These are phyloP conservation scores for Colletotrichum tropicicola DNA, from an alignment of 2,329 filamentous ascomycete species.

Conservation along the genomic window DNA sequence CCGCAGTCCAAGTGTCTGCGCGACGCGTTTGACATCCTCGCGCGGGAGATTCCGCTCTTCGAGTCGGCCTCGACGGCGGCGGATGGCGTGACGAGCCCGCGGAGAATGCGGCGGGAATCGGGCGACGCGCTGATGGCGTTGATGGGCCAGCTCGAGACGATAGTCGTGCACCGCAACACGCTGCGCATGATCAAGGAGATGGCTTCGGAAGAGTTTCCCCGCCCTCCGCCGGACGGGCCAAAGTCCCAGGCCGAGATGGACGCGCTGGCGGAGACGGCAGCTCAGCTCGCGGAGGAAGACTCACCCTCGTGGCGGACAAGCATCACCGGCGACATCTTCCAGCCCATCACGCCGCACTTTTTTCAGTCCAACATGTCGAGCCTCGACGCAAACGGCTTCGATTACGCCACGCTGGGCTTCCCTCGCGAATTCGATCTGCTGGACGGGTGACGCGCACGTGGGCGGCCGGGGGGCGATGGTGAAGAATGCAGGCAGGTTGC, in stretches of 20 bases:
- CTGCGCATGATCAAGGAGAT: constrained; percentile 9
- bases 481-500: not conserved
- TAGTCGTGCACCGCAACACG: constrained; percentile 2
- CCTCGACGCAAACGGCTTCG: not conserved
- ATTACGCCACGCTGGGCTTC: not conserved
- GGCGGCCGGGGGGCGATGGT: not conserved
- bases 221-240: not conserved
- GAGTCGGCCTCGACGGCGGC: not conserved
- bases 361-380: not conserved
- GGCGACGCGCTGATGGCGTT: not conserved
- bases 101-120: not conserved
- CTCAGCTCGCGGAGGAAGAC: not conserved
- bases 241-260: not conserved
- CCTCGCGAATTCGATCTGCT: not conserved
- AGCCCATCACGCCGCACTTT: constrained; percentile 11
- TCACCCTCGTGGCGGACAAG: constrained; percentile 9
- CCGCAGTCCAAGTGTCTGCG: constrained; percentile 42
- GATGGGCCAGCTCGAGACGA: not conserved
- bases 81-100: not conserved
- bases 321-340: not conserved
- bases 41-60: constrained; percentile 31
- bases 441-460: not conserved
- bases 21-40: constrained; percentile 44
- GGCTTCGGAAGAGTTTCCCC: not conserved
- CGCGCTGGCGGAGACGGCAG: not conserved